phyloP scores from a whole-genome alignment of 768 basidiomycete species.

The Tricholoma hemisulphureum region DNA sequence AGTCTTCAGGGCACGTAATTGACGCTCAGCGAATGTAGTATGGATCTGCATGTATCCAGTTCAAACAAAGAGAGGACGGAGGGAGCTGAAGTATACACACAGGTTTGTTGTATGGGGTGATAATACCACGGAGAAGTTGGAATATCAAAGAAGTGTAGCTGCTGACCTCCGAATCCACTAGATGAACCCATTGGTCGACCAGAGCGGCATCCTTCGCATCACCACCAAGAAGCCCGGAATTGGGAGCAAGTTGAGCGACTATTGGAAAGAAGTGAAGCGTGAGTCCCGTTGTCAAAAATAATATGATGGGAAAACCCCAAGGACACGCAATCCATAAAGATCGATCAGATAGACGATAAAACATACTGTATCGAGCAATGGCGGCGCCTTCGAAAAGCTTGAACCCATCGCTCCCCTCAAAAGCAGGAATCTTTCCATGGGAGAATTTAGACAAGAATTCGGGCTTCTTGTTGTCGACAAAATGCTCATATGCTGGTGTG shows the following conservation, averaged over 20 bases:
- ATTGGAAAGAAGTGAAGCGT: slow-evolving; percentile 27
- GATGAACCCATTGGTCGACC: slow-evolving; percentile 82
- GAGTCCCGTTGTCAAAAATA: too few relatives aligned
- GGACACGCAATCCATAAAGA: neutral
- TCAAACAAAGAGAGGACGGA: neutral
- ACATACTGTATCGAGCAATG: slow-evolving; percentile 88
- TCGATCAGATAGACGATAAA: slow-evolving; percentile 29
- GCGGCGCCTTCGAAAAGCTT: slow-evolving; percentile 71
- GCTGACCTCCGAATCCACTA: slow-evolving; percentile 64
- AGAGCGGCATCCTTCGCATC: slow-evolving; percentile 66
- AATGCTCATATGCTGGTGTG: slow-evolving; percentile 55
- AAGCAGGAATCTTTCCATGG: slow-evolving; percentile 77
- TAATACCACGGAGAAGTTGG: slow-evolving; percentile 40
- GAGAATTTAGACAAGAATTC: slow-evolving; percentile 75
- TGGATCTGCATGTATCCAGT: slow-evolving; percentile 48
- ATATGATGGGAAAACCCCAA: neutral
- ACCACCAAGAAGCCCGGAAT: slow-evolving; percentile 72
- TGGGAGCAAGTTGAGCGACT: slow-evolving; percentile 73
- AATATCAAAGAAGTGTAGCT: slow-evolving; percentile 33
- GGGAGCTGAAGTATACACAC: slow-evolving; percentile 39
- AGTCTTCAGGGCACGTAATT: slow-evolving; percentile 57
- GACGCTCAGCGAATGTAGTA: slow-evolving; percentile 48
- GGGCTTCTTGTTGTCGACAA: slow-evolving; percentile 65
- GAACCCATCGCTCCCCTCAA: slow-evolving; percentile 73
- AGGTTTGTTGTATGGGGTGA: slow-evolving; percentile 76